Percentiles rank a stretch among this genome's conserved stretches.
phyloP scores from a whole-genome alignment of 164 flowering plant species.

The Malania oleifera region DNA sequence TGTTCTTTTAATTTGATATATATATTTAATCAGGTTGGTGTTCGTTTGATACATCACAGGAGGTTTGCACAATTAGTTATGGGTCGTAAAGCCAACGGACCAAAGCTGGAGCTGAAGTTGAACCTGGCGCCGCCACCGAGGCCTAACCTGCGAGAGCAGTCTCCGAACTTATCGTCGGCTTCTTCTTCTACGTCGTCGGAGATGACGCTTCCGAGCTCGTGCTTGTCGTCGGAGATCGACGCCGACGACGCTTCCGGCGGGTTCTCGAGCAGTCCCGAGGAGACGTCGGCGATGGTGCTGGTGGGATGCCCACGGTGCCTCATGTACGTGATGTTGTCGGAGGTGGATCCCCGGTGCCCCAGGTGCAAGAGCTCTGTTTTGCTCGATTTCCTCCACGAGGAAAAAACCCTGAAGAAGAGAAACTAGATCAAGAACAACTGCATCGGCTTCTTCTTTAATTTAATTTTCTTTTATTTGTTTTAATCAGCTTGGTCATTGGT shows the following conservation, averaged over 20 bases:
- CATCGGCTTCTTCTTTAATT: not conserved
- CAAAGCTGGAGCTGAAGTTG: not conserved
- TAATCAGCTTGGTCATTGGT: no score
- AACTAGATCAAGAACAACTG: not conserved
- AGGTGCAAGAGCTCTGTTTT: conserved; percentile 83
- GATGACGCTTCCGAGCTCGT: not conserved
- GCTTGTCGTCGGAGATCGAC: not conserved
- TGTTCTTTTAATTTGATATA: no score
- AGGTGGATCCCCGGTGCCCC: conserved; percentile 75
- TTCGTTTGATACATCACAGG: no score
- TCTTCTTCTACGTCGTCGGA: not conserved
- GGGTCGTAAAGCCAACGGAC: not conserved
- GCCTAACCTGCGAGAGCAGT: no score
- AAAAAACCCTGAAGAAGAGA: not conserved
- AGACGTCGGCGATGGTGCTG: conserved; percentile 67
- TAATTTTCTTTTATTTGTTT: no score
- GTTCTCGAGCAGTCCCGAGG: conserved; percentile 9
- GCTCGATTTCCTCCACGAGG: conserved; percentile 54
- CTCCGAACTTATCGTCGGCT: not conserved
- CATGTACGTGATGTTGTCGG: conserved; percentile 82
- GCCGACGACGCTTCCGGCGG: not conserved
- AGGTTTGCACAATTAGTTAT: no score
- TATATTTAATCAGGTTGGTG: no score
- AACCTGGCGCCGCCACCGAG: not conserved
- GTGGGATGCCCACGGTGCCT: conserved; percentile 83